Conservation (phyloP, 1,284 basidiomycete species). For the Sparassis latifolia region DNA sequence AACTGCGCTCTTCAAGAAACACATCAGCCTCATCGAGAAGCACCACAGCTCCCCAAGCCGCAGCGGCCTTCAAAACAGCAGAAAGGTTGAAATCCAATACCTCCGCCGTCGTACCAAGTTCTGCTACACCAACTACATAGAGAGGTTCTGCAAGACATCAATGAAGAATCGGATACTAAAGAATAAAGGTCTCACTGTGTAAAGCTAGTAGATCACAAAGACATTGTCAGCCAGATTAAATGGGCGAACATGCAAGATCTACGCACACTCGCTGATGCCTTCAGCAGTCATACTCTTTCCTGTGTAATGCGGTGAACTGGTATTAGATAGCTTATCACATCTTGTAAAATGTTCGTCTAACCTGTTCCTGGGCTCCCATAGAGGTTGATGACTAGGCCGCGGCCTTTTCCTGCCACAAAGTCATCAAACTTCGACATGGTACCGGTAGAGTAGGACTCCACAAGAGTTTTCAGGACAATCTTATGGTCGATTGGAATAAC, state of each 20-base stretch:
- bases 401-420: constrained; percentile 57
- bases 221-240: constrained; percentile 1
- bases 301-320: not conserved
- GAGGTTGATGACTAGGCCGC: constrained; percentile 53
- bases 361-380: constrained; percentile 56
- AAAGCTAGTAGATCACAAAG: constrained; percentile 21
- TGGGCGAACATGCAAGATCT: not conserved
- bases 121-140: constrained; percentile 55
- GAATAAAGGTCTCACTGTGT: constrained; percentile 7
- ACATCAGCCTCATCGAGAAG: constrained; percentile 55
- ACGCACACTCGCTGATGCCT: constrained; percentile 35
- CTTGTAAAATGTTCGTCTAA: not conserved
- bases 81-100: constrained; percentile 21
- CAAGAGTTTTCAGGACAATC: constrained; percentile 46
- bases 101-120: constrained; percentile 47
- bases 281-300: constrained; percentile 50
- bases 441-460: constrained; percentile 47
- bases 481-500: constrained; percentile 49
- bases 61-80: constrained; percentile 37
- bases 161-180: constrained; percentile 15
- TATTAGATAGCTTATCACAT: not conserved
- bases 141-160: constrained; percentile 27
- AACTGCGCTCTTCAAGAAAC: constrained; percentile 56
- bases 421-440: constrained; percentile 44
- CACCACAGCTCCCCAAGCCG: constrained; percentile 58